phyloP scores from a whole-genome alignment of 2,329 filamentous ascomycete species.

The Aspergillus puulaauensis region DNA sequence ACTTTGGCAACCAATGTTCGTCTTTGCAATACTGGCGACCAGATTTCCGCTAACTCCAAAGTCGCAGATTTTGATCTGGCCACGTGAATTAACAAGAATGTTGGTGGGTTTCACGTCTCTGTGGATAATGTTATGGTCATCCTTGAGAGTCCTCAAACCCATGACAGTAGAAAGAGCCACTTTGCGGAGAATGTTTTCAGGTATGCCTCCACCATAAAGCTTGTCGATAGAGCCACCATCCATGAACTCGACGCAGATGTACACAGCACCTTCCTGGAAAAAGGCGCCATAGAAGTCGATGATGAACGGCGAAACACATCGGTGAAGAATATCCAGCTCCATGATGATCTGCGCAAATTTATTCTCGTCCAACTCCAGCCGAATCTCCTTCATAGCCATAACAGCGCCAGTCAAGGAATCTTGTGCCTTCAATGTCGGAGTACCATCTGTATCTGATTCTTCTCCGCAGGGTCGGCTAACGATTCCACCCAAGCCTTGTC shows the following conservation, averaged over 20 bases:
- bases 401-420: conserved; percentile 61
- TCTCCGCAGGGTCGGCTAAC: conserved; percentile 43
- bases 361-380: conserved; percentile 89
- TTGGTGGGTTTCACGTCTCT: conserved; percentile 99
- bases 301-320: conserved; percentile 92
- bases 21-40: conserved; percentile 96
- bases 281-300: conserved; percentile 99
- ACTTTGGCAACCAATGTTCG: conserved; percentile 97
- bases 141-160: conserved; percentile 89
- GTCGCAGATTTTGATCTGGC: conserved; percentile 97
- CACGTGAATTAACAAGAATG: conserved; percentile 83
- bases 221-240: conserved; percentile 98
- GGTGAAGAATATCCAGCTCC: conserved; percentile 93
- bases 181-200: conserved; percentile 83
- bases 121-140: conserved; percentile 99
- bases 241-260: conserved; percentile 99
- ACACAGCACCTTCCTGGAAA: conserved; percentile 97
- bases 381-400: conserved; percentile 99
- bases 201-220: conserved; percentile 84
- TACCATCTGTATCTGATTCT: conserved; percentile 13
- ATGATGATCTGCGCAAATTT: conserved; percentile 98
- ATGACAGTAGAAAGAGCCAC: conserved; percentile 87
- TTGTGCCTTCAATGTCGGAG: conserved; percentile 11
- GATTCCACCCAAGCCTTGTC: conserved; percentile 61
- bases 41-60: conserved; percentile 97